phyloP scores from a whole-genome alignment of 202 grass and related monocot species.

The Tripidium arundinaceum region DNA sequence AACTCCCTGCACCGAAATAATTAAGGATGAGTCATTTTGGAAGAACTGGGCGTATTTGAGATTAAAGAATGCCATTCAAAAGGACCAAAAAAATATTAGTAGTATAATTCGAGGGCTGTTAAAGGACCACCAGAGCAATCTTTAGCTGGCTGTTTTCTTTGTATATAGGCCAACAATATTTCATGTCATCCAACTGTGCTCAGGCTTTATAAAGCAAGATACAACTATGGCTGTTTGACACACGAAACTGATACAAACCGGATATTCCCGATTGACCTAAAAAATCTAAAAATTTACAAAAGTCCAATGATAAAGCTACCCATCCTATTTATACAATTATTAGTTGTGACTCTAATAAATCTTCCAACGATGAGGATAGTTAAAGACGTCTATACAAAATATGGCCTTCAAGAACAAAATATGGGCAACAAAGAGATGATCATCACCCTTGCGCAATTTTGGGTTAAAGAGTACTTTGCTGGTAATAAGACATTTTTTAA shows the following conservation, averaged over 20 bases:
- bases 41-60: not conserved
- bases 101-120: not conserved
- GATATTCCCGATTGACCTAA: not conserved
- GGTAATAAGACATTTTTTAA: too few species aligned
- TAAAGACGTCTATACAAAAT: too few species aligned
- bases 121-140: not conserved
- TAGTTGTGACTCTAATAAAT: too few species aligned
- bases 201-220: not conserved
- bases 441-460: too few species aligned
- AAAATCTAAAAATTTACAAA: not conserved
- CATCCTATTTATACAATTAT: not conserved
- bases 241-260: not conserved
- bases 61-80: not conserved
- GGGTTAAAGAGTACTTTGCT: too few species aligned
- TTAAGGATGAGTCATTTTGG: not conserved
- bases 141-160: not conserved
- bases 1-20: conserved; percentile 43
- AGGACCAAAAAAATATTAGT: not conserved
- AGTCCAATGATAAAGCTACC: not conserved
- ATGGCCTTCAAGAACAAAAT: too few species aligned
- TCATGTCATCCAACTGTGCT: not conserved
- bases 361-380: too few species aligned
- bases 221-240: not conserved
- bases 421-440: too few species aligned
- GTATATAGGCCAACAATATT: not conserved